These are phyloP conservation scores for Diaporthe capsici DNA, from an alignment of 2,329 filamentous ascomycete species.

Conservation along the genomic window DNA sequence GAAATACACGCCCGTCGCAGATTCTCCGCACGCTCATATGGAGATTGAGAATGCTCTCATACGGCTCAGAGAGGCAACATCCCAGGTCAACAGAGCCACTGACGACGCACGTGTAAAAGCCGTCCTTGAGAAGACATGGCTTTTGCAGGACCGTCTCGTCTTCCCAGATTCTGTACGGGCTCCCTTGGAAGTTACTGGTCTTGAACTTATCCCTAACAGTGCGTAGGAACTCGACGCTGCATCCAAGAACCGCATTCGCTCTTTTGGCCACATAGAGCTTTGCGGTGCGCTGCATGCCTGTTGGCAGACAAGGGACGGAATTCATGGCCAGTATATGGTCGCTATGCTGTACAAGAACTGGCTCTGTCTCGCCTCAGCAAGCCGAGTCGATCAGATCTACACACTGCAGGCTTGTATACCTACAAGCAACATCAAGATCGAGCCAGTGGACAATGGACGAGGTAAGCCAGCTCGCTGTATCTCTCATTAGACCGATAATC, in stretches of 20 bases:
- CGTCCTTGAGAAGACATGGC: slow-evolving; percentile 84
- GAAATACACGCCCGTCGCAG: slow-evolving; percentile 84
- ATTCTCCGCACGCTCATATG: slow-evolving; percentile 87
- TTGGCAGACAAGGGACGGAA: slow-evolving; percentile 79
- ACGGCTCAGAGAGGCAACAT: slow-evolving; percentile 80
- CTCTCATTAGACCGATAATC: background rate
- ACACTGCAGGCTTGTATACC: slow-evolving; percentile 82
- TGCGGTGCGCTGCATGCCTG: slow-evolving; percentile 88
- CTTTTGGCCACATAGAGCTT: slow-evolving; percentile 83
- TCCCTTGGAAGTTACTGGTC: slow-evolving; percentile 40
- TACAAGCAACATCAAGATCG: slow-evolving; percentile 74
- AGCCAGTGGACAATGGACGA: slow-evolving; percentile 81
- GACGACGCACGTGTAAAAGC: slow-evolving; percentile 79
- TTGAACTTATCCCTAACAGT: slow-evolving; percentile 47
- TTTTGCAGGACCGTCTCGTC: slow-evolving; percentile 84
- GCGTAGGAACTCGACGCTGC: slow-evolving; percentile 61
- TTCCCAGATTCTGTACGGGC: slow-evolving; percentile 73
- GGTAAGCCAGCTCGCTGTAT: slow-evolving; percentile 62
- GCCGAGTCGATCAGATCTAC: slow-evolving; percentile 77
- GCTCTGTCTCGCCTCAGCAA: slow-evolving; percentile 80
- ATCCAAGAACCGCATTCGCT: slow-evolving; percentile 77
- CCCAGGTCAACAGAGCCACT: slow-evolving; percentile 87
- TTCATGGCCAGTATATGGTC: slow-evolving; percentile 86
- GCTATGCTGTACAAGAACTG: slow-evolving; percentile 87
- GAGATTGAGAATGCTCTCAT: slow-evolving; percentile 82